These are phyloP conservation scores for Fusarium irregulare DNA, from an alignment of 2,329 filamentous ascomycete species.

Conservation along the genomic window DNA sequence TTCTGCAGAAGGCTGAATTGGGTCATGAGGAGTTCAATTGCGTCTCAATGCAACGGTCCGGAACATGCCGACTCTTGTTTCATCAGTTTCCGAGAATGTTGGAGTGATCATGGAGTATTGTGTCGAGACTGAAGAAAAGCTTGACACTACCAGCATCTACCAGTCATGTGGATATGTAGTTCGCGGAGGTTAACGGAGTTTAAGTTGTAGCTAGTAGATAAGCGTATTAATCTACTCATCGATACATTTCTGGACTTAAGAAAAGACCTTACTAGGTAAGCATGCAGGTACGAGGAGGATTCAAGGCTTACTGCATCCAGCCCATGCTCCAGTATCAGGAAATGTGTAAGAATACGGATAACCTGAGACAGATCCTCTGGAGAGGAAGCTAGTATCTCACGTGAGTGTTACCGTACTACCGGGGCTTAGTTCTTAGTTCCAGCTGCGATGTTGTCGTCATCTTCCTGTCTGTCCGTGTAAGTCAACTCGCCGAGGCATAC, in stretches of 20 bases:
- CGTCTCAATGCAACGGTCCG: background rate
- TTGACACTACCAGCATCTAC: background rate
- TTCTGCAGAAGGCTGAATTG: background rate
- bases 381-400: background rate
- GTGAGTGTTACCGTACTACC: background rate
- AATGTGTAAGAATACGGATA: background rate
- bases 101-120: slow-evolving; percentile 1
- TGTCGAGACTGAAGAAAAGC: background rate
- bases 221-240: background rate
- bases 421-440: background rate
- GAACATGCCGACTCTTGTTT: background rate
- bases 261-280: background rate
- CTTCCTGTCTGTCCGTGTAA: background rate
- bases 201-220: background rate
- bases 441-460: background rate
- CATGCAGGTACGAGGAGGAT: background rate
- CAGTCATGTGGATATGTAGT: background rate
- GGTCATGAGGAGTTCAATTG: background rate
- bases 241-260: background rate
- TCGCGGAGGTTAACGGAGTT: background rate
- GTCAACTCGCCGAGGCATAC: slow-evolving; percentile 2
- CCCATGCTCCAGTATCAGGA: background rate
- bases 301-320: background rate
- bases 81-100: background rate
- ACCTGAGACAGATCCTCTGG: background rate